These are phyloP conservation scores for Coniferiporia weirii DNA, from an alignment of 1,284 basidiomycete genomes.

Conservation along the genomic window DNA sequence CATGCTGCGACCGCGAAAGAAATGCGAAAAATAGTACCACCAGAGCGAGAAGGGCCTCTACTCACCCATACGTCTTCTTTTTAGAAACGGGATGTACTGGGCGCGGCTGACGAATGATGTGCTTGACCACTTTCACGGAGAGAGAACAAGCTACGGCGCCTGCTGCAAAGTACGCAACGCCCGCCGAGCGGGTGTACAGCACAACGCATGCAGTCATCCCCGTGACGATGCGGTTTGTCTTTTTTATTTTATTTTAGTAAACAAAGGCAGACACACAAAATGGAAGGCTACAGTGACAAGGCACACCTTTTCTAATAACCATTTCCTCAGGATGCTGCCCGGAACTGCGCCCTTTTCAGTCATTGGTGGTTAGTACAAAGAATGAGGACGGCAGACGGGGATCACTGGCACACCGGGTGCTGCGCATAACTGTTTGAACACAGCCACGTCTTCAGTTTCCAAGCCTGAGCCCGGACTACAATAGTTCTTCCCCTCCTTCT, in stretches of 20 bases:
- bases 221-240: constrained; percentile 42
- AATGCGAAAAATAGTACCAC: constrained; percentile 10
- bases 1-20: constrained; percentile 45
- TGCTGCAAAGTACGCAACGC: constrained; percentile 59
- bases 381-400: no score
- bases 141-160: constrained; percentile 62
- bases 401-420: no score
- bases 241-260: no score
- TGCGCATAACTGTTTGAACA: no score
- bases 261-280: no score
- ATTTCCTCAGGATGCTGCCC: background rate
- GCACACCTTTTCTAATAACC: constrained; percentile 13
- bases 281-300: background rate
- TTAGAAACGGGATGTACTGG: constrained; percentile 40
- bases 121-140: constrained; percentile 67
- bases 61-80: constrained; percentile 64
- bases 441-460: no score
- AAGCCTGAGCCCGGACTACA: no score
- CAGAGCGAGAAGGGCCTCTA: constrained; percentile 6
- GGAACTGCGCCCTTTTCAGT: background rate
- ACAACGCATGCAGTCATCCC: constrained; percentile 49
- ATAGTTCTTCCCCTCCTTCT: no score
- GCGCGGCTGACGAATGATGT: constrained; percentile 64
- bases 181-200: constrained; percentile 64
- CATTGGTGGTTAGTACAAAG: background rate